Percentiles rank a stretch among this genome's conserved stretches.
Conservation (phyloP, 768 basidiomycete species). For the Boletus eberwhitei region DNA sequence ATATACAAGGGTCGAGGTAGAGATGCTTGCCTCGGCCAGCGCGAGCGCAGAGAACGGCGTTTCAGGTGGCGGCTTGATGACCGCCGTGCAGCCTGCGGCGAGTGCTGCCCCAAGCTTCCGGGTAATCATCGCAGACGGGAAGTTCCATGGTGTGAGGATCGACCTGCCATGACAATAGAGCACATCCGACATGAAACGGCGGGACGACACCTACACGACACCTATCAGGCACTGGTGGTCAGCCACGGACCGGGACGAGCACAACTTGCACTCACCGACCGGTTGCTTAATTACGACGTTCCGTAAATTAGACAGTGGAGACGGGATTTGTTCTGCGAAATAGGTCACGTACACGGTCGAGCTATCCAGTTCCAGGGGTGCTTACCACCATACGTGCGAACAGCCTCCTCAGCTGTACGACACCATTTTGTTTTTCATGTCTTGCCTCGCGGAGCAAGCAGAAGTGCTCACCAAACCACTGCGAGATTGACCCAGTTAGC, state of each 20-base stretch:
- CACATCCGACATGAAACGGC: not conserved
- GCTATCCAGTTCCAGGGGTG: not conserved
- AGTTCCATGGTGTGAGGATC: conserved; percentile 87
- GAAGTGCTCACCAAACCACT: conserved; percentile 74
- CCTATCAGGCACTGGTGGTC: conserved; percentile 27
- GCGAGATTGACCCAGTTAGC: conserved; percentile 5
- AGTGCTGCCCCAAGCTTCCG: conserved; percentile 88
- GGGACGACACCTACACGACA: conserved; percentile 40
- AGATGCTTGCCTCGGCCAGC: conserved; percentile 67
- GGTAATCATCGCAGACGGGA: conserved; percentile 92
- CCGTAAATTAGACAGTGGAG: conserved; percentile 60
- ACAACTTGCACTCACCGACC: conserved; percentile 51
- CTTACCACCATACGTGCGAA: conserved; percentile 85
- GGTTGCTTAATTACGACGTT: conserved; percentile 95
- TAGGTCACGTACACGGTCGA: not conserved
- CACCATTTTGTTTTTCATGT: not conserved
- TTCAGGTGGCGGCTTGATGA: conserved; percentile 94
- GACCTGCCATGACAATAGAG: conserved; percentile 43
- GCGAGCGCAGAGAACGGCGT: conserved; percentile 93
- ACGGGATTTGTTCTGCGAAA: conserved; percentile 74
- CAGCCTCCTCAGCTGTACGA: conserved; percentile 79
- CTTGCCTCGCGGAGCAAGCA: not conserved
- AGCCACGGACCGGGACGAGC: conserved; percentile 35
- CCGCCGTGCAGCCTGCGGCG: conserved; percentile 94
- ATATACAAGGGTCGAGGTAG: not conserved